Evolutionary conservation across 306 rosid species (phyloP).

Genomic region (Styphnolobium japonicum): DNA sequence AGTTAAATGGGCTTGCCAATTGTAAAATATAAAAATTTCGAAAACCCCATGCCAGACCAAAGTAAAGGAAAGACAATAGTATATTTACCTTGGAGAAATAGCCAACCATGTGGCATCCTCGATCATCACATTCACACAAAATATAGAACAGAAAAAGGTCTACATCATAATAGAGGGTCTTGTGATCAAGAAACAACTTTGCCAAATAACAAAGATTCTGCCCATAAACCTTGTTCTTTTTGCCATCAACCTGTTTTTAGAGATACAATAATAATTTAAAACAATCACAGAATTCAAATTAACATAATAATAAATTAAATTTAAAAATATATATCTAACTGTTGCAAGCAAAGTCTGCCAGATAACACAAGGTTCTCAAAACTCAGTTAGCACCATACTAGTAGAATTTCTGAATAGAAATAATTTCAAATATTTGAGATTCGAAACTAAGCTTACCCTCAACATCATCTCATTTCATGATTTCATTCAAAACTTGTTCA

Average conservation of each 20-base stretch:
- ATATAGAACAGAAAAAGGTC: conserved; percentile 96
- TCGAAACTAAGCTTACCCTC: not conserved
- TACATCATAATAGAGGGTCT: conserved; percentile 96
- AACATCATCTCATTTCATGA: not conserved
- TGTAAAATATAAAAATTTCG: not conserved
- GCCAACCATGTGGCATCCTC: conserved; percentile 99
- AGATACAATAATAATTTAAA: conserved; percentile 8
- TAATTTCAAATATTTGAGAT: not conserved
- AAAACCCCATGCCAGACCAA: not conserved
- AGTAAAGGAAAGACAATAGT: not conserved
- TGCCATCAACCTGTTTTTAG: conserved; percentile 88
- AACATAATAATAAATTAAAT: not conserved
- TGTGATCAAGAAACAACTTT: conserved; percentile 96
- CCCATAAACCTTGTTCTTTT: conserved; percentile 98
- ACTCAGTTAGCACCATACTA: not conserved
- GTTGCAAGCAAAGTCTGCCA: no score
- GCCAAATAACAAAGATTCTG: conserved; percentile 99
- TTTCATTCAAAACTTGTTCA: not conserved
- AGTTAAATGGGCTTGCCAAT: not conserved
- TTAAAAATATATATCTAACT: not conserved
- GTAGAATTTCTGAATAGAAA: not conserved
- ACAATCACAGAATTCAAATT: conserved; percentile 11
- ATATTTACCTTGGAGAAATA: conserved; percentile 92
- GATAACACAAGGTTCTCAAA: not conserved
- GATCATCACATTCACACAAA: conserved; percentile 95